phyloP scores from a whole-genome alignment of 768 basidiomycete species.

The Russula sp. region DNA sequence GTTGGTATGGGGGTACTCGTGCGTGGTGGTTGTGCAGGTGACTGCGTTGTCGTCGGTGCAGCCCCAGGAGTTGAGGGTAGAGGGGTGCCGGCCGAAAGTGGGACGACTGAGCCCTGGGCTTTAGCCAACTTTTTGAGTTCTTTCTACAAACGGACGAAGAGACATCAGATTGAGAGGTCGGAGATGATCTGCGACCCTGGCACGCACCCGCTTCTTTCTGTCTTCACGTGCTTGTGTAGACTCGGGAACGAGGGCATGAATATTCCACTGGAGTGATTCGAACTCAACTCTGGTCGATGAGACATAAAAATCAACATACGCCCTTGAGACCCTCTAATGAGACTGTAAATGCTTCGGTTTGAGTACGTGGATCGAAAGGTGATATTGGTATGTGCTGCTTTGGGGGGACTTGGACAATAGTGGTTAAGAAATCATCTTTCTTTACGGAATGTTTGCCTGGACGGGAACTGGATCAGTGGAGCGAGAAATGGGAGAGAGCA shows the following conservation, averaged over 20 bases:
- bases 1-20: slow-evolving; percentile 16
- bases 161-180: neutral
- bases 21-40: slow-evolving; percentile 16
- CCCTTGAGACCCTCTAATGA: slow-evolving; percentile 23
- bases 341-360: slow-evolving; percentile 20
- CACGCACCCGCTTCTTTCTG: slow-evolving; percentile 22
- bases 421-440: slow-evolving; percentile 22
- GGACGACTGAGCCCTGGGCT: slow-evolving; percentile 12
- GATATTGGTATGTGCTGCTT: slow-evolving; percentile 21
- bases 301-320: slow-evolving; percentile 1
- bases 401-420: slow-evolving; percentile 18
- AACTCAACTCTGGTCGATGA: neutral
- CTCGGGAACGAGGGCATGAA: slow-evolving; percentile 23
- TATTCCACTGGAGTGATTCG: slow-evolving; percentile 19
- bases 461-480: neutral
- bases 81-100: slow-evolving; percentile 8
- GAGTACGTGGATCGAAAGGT: slow-evolving; percentile 18
- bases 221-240: slow-evolving; percentile 23
- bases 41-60: slow-evolving; percentile 2
- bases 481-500: neutral
- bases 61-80: slow-evolving; percentile 7
- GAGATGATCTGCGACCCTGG: neutral
- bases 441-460: slow-evolving; percentile 22
- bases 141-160: slow-evolving; percentile 11
- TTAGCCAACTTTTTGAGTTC: slow-evolving; percentile 23